Base-by-base conservation (phyloP, 2,329 filamentous ascomycete species). In the Balansia obtecta region DNA sequence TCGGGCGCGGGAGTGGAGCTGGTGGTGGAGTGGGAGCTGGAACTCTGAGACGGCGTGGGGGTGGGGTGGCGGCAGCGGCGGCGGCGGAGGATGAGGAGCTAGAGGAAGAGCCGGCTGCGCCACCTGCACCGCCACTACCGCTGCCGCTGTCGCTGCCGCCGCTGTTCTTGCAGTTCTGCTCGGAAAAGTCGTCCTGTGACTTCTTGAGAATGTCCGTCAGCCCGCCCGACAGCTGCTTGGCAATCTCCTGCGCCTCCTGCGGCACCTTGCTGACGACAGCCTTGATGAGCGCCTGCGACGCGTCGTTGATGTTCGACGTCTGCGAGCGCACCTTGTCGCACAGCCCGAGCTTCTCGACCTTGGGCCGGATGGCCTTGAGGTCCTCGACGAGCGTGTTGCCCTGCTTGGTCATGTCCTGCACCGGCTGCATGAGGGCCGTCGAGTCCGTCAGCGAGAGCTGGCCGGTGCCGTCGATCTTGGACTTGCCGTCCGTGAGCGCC, bases 241-340 rank as follows among this genome's bases (percentile, higher is more conserved):
- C 63, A 34, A 65, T 57, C 10, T 52, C 46, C 51, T 61, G 63
- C 12, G 59, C 58, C 8, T 53, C 57, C 9, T 54, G 39, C 15
- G 62, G 62, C 1, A 64, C 58, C 56, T 64, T 64, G 43, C 40
- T 27, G 30, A 65, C 57, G 34, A 63, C 54, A 22, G 61, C 51
- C 20, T 58, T 52, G 49, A 63, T 64, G n/a, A 65, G 58, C 16
- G 46, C 51, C 52, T 60, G 49, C 4, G 60, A 58, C 39, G 50
- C 52, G 6, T 42, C 47, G 54, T 55, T 58, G 49, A 64, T 56
- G 49, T 53, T 45, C 39, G 34, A 48, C 16, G 61, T 48, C 50
- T 62, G 54, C 18, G 55, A 43, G 47, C 55, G 55, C 40, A 61
- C 55, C 42, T 55, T 50, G 15, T 54, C 53, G 56, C 63, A 65